Evolutionary conservation across 2,329 filamentous ascomycete genomes (phyloP).

Genomic region (Escovopsis sp.): DNA sequence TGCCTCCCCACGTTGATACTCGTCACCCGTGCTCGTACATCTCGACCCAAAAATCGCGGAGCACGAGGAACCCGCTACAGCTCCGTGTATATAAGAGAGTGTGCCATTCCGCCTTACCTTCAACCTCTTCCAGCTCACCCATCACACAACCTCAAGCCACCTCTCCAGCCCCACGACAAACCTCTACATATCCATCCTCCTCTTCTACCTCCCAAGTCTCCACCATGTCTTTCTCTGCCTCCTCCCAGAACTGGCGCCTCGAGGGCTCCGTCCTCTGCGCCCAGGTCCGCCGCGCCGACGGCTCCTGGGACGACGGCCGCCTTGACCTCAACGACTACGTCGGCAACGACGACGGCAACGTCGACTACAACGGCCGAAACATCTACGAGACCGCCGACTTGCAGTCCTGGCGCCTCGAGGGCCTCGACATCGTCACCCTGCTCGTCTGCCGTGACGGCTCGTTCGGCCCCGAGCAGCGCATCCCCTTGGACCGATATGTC

Average conservation of each 20-base stretch:
- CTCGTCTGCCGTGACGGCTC: slow-evolving; percentile 1
- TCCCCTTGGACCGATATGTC: slow-evolving; percentile 1
- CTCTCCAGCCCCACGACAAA: too few relatives aligned
- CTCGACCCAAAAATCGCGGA: too few relatives aligned
- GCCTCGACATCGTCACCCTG: slow-evolving; percentile 1
- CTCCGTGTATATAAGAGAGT: too few relatives aligned
- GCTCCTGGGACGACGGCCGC: neutral
- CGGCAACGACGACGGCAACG: slow-evolving; percentile 1
- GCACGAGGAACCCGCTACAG: too few relatives aligned
- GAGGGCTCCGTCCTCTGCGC: slow-evolving; percentile 2
- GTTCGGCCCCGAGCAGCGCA: slow-evolving; percentile 1
- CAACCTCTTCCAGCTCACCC: too few relatives aligned
- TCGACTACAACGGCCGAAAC: neutral
- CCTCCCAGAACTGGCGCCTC: slow-evolving; percentile 3
- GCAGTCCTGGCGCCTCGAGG: slow-evolving; percentile 2
- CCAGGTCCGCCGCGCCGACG: neutral
- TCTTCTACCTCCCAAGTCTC: neutral
- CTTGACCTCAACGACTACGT: slow-evolving; percentile 2
- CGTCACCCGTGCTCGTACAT: too few relatives aligned
- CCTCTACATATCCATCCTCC: too few relatives aligned
- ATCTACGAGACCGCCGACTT: slow-evolving; percentile 1
- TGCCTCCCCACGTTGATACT: too few relatives aligned
- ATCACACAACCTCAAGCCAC: too few relatives aligned
- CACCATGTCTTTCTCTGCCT: slow-evolving; percentile 1
- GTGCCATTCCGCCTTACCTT: too few relatives aligned